A percentile compares a stretch with the other conserved stretches of the same genome.
phyloP scores from a whole-genome alignment of 2,329 filamentous ascomycete species.

The Pyrenochaeta sp. region DNA sequence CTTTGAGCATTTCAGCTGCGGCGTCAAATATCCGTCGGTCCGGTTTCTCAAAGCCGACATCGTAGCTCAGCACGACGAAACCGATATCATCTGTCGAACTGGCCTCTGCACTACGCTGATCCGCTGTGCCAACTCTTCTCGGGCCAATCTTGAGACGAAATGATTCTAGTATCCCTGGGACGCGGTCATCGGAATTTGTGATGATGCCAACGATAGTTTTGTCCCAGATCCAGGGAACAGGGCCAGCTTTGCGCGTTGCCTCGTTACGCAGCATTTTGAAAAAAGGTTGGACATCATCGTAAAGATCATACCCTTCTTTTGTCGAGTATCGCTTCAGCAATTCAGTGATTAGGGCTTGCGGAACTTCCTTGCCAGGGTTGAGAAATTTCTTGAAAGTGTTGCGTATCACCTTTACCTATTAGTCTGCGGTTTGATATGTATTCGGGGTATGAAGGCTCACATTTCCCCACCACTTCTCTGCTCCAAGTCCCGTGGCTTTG shows the following conservation, averaged over 20 bases:
- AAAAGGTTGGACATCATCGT: constrained; percentile 56
- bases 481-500: constrained; percentile 59
- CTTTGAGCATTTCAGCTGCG: constrained; percentile 57
- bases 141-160: constrained; percentile 60
- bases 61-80: constrained; percentile 70
- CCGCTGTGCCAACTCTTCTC: constrained; percentile 20
- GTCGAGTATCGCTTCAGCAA: constrained; percentile 65
- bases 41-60: constrained; percentile 69
- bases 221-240: constrained; percentile 45
- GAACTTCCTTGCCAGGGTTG: constrained; percentile 47
- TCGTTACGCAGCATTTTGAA: constrained; percentile 53
- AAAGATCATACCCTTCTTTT: constrained; percentile 61
- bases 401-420: constrained; percentile 58
- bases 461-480: constrained; percentile 67
- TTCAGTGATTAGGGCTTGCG: constrained; percentile 56
- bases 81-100: constrained; percentile 54
- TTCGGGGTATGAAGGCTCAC: constrained; percentile 49
- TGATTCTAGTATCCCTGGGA: constrained; percentile 62
- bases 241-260: not conserved
- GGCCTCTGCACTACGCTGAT: constrained; percentile 31
- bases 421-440: constrained; percentile 1
- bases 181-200: constrained; percentile 71
- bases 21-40: constrained; percentile 64
- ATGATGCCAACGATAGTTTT: constrained; percentile 64
- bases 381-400: constrained; percentile 54